Conservation (phyloP, 2,329 filamentous ascomycete species). For the Phialophora tarda region DNA sequence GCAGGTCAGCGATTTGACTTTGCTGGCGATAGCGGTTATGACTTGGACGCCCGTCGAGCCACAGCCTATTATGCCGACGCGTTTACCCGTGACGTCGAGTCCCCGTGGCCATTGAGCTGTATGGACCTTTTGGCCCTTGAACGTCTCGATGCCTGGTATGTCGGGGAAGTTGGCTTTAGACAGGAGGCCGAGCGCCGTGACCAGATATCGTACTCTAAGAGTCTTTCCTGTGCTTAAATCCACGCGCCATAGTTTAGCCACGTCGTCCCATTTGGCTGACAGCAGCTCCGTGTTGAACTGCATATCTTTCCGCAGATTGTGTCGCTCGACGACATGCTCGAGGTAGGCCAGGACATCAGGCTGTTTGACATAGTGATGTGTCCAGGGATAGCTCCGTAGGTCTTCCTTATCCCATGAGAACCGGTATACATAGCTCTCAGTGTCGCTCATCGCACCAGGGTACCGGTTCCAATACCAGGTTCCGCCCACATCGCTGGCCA, state of each 20-base stretch:
- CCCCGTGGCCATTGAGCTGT: slow-evolving; percentile 49
- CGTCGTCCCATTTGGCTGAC: slow-evolving; percentile 49
- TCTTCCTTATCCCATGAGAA: slow-evolving; percentile 49
- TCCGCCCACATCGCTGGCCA: slow-evolving; percentile 52
- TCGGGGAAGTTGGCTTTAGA: slow-evolving; percentile 48
- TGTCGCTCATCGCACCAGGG: slow-evolving; percentile 47
- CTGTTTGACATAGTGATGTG: slow-evolving; percentile 34
- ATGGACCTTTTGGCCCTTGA: slow-evolving; percentile 49
- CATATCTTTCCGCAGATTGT: slow-evolving; percentile 53
- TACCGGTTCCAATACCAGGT: slow-evolving; percentile 50
- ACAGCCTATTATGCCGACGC: slow-evolving; percentile 68
- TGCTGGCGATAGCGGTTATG: slow-evolving; percentile 40
- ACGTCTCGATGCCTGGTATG: slow-evolving; percentile 47
- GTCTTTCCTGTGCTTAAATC: slow-evolving; percentile 46
- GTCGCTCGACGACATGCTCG: slow-evolving; percentile 52
- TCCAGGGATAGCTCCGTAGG: slow-evolving; percentile 31
- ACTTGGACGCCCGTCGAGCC: slow-evolving; percentile 68
- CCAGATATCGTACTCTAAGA: slow-evolving; percentile 48
- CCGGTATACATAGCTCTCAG: slow-evolving; percentile 39
- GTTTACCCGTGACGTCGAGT: slow-evolving; percentile 33
- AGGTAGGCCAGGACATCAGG: slow-evolving; percentile 56
- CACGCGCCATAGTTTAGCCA: slow-evolving; percentile 51
- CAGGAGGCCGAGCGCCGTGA: slow-evolving; percentile 49
- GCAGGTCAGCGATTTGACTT: slow-evolving; percentile 42
- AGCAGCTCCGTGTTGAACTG: slow-evolving; percentile 53